A percentile compares a stretch with the other conserved stretches of the same genome.
These are phyloP conservation scores for Peronosclerospora sorghi DNA, from an alignment of 352 stramenopile genomes.

Conservation along the genomic window DNA sequence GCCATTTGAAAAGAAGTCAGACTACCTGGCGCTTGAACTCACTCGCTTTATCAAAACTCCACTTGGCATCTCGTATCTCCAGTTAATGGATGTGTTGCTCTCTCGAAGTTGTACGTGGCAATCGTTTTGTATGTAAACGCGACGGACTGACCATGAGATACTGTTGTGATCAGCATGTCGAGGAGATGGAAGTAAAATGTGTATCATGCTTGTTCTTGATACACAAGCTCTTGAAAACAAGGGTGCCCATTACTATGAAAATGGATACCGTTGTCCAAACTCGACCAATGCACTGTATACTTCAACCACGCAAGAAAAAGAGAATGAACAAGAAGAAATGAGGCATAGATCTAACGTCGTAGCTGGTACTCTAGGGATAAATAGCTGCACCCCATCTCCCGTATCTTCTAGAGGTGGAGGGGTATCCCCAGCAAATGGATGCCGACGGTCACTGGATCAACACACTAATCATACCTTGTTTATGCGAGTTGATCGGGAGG, in stretches of 20 bases:
- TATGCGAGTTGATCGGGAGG: conserved; percentile 39
- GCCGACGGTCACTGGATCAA: conserved; percentile 15
- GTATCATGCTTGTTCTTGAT: conserved; percentile 67
- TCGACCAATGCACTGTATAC: conserved; percentile 34
- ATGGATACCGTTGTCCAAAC: conserved; percentile 62
- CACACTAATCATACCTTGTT: conserved; percentile 31
- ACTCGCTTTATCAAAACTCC: conserved; percentile 64
- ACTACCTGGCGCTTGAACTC: conserved; percentile 53
- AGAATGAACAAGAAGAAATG: conserved; percentile 16
- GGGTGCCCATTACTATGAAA: conserved; percentile 62
- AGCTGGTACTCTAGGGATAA: conserved; percentile 10
- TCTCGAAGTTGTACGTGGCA: conserved; percentile 42
- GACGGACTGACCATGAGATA: conserved; percentile 3
- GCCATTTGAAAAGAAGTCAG: conserved; percentile 49
- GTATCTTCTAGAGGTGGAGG: conserved; percentile 17
- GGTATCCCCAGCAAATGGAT: conserved; percentile 13
- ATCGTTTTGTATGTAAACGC: background rate
- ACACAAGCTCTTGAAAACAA: conserved; percentile 67
- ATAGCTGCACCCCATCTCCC: conserved; percentile 19
- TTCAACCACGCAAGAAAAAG: conserved; percentile 22
- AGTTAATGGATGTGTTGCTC: conserved; percentile 71
- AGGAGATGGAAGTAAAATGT: conserved; percentile 33
- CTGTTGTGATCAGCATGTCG: conserved; percentile 27
- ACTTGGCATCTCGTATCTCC: conserved; percentile 70
- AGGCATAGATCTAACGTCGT: conserved; percentile 13